A percentile compares a stretch with the other conserved stretches of the same genome.
These are phyloP conservation scores for Solanum boliviense DNA, from an alignment of 257 asterid genomes.

Conservation along the genomic window DNA sequence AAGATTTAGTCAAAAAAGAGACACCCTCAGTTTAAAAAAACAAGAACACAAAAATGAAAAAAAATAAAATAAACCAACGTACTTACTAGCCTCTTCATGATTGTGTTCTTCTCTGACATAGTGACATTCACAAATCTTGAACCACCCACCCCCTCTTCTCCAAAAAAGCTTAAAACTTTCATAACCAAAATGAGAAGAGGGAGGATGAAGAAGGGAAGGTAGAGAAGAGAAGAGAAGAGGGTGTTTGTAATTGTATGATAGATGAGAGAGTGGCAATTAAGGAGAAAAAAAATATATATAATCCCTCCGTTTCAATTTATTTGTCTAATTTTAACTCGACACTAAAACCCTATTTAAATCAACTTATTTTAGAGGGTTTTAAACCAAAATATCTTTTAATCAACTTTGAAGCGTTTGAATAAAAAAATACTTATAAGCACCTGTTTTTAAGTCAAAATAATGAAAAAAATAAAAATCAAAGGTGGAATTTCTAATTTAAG, in stretches of 20 bases:
- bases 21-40: neutral
- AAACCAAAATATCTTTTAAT: no score
- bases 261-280: conserved; percentile 65
- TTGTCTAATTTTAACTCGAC: neutral
- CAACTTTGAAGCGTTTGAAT: neutral
- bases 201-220: conserved; percentile 11
- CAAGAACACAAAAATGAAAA: neutral
- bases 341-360: neutral
- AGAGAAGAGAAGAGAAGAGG: neutral
- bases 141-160: conserved; percentile 8
- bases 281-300: conserved; percentile 12
- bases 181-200: conserved; percentile 12
- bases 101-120: conserved; percentile 31
- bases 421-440: neutral
- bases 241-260: conserved; percentile 42
- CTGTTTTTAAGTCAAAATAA: no score
- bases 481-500: neutral
- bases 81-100: conserved; percentile 99
- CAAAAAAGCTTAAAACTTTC: conserved; percentile 11
- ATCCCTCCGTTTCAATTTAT: neutral
- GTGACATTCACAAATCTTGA: conserved; percentile 1
- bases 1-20: neutral
- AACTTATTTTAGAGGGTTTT: rapidly evolving
- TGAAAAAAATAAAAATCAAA: no score
- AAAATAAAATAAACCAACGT: conserved; percentile 39